Percentiles rank a stretch among this genome's conserved stretches.
Conservation (phyloP, 2,329 filamentous ascomycete species). For the Ceratocystiopsis sp. region DNA sequence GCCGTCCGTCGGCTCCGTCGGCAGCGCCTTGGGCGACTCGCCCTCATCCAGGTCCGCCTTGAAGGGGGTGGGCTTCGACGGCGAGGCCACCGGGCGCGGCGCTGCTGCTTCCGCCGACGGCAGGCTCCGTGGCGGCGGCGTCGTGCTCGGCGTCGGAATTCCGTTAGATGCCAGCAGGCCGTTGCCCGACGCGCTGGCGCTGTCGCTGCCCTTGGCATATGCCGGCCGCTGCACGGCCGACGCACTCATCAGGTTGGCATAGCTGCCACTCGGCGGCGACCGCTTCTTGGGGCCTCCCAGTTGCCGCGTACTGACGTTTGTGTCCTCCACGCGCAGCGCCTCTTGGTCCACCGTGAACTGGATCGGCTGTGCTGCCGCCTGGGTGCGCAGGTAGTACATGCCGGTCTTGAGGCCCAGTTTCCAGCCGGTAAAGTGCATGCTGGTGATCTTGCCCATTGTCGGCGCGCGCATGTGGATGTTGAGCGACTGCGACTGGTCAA, state of each 20-base stretch:
- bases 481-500: slow-evolving; percentile 96
- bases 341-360: slow-evolving; percentile 99
- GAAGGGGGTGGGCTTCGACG: slow-evolving; percentile 48
- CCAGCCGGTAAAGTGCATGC: slow-evolving; percentile 98
- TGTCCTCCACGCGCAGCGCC: slow-evolving; percentile 74
- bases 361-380: slow-evolving; percentile 90
- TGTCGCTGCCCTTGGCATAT: slow-evolving; percentile 33
- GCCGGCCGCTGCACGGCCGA: slow-evolving; percentile 51
- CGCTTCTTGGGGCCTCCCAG: slow-evolving; percentile 52
- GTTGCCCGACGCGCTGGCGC: slow-evolving; percentile 14
- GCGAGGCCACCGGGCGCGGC: slow-evolving; percentile 32
- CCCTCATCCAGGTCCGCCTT: slow-evolving; percentile 63
- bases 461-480: slow-evolving; percentile 99
- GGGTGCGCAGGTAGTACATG: slow-evolving; percentile 99
- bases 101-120: slow-evolving; percentile 14
- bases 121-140: slow-evolving; percentile 39
- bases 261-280: slow-evolving; percentile 37
- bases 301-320: slow-evolving; percentile 44
- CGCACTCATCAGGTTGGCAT: slow-evolving; percentile 39
- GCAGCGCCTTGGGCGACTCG: slow-evolving; percentile 61
- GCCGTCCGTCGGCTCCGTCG: slow-evolving; percentile 45
- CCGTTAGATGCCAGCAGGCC: slow-evolving; percentile 37
- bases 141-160: slow-evolving; percentile 50
- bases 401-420: slow-evolving; percentile 98
- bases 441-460: slow-evolving; percentile 99